Conservation (phyloP, 768 basidiomycete genomes). For the Xerocomus brunneocitrinus region DNA sequence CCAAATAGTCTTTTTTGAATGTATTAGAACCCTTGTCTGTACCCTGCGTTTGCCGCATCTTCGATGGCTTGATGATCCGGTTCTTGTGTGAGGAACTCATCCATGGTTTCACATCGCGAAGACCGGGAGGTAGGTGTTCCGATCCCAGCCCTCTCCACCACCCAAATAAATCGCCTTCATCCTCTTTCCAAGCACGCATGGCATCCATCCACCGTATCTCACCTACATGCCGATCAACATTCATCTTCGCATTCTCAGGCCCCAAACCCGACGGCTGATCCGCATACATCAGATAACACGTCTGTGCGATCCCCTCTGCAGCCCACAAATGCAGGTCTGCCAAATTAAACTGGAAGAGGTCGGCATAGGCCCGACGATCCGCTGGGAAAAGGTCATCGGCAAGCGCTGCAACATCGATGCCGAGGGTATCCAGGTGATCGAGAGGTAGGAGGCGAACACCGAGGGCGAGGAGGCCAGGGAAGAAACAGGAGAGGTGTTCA, state of each 20-base stretch:
- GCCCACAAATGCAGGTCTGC: constrained; percentile 68
- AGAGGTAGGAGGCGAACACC: constrained; percentile 62
- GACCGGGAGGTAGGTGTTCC: constrained; percentile 48
- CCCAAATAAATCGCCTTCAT: not conserved
- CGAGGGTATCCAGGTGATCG: constrained; percentile 44
- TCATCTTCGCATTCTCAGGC: constrained; percentile 43
- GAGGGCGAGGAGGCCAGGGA: constrained; percentile 71
- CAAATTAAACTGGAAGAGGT: constrained; percentile 43
- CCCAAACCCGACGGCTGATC: constrained; percentile 66
- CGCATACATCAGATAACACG: constrained; percentile 66
- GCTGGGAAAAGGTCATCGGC: constrained; percentile 15
- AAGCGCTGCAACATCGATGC: constrained; percentile 42
- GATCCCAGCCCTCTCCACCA: not conserved
- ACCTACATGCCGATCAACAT: constrained; percentile 6
- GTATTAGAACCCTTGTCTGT: not conserved
- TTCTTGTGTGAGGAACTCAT: constrained; percentile 1
- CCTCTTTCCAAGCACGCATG: constrained; percentile 45
- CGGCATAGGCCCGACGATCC: constrained; percentile 30
- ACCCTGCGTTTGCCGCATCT: not conserved
- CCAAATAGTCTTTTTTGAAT: constrained; percentile 49
- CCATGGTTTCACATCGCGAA: constrained; percentile 34
- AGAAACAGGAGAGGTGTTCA: constrained; percentile 75
- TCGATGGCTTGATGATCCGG: constrained; percentile 1
- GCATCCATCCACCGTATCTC: constrained; percentile 24
- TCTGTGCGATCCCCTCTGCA: constrained; percentile 70